Conservation (phyloP, 257 asterid genomes). For the Craterostigma plantagineum region DNA sequence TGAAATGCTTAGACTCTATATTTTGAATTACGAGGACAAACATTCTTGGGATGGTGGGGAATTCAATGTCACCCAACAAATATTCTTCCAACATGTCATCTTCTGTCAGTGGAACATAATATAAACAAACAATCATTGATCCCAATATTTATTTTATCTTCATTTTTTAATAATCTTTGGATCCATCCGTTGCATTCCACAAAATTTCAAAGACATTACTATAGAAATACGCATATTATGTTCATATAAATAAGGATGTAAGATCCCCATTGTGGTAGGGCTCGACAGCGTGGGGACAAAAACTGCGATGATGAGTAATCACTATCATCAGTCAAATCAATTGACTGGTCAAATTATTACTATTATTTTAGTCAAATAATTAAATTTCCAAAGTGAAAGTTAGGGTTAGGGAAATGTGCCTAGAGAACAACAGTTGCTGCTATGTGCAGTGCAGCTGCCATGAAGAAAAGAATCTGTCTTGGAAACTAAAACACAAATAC, state of each 20-base stretch:
- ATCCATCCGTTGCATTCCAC: conserved; percentile 10
- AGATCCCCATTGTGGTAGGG: conserved; percentile 1
- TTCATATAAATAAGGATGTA: neutral
- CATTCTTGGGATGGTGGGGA: conserved; percentile 29
- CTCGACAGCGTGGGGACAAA: conserved; percentile 17
- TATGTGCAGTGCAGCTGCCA: no score
- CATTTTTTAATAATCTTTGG: conserved; percentile 43
- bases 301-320: conserved; percentile 15
- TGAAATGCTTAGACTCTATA: neutral
- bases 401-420: conserved; percentile 29
- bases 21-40: conserved; percentile 11
- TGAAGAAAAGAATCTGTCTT: no score
- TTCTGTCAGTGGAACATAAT: conserved; percentile 14
- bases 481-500: no score
- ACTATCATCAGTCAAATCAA: conserved; percentile 21
- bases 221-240: conserved; percentile 1
- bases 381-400: conserved; percentile 26
- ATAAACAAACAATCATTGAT: conserved; percentile 34
- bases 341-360: conserved; percentile 49
- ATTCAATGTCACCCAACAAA: conserved; percentile 33
- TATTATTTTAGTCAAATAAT: conserved; percentile 15
- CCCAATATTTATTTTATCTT: conserved; percentile 13
- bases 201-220: conserved; percentile 12
- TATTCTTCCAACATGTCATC: conserved; percentile 28
- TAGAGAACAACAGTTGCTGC: conserved; percentile 1